Evolutionary conservation across 306 rosid species (phyloP).

Genomic region (Arachis hypogaea): DNA sequence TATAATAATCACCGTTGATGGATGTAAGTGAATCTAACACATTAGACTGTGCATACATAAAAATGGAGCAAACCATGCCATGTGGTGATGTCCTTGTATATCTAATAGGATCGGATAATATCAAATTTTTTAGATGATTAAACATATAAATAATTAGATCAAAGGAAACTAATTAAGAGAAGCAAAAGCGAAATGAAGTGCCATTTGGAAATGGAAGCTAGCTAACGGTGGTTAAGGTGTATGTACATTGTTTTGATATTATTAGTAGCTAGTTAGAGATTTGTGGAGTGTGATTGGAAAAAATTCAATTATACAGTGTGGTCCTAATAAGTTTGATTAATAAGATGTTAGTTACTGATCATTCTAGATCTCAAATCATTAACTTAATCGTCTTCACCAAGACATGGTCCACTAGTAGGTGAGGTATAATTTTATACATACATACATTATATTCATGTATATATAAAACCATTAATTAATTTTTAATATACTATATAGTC

Average conservation of each 20-base stretch:
- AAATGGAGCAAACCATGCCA: constrained; percentile 22
- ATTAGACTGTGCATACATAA: not conserved
- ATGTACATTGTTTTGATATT: constrained; percentile 24
- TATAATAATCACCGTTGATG: not conserved
- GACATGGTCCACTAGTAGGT: constrained; percentile 38
- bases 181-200: not conserved
- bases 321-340: constrained; percentile 28
- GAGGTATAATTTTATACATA: constrained; percentile 5
- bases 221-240: constrained; percentile 34
- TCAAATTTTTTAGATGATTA: not conserved
- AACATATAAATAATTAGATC: not conserved
- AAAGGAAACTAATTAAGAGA: not conserved
- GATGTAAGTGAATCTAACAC: constrained; percentile 16
- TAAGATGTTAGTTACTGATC: constrained; percentile 29
- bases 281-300: no score
- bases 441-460: no score
- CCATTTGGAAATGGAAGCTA: not conserved
- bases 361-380: constrained; percentile 34
- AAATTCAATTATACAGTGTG: not conserved
- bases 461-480: not conserved
- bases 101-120: not conserved
- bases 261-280: not conserved
- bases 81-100: constrained; percentile 17
- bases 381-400: constrained; percentile 37
- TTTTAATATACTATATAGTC: not conserved